Conservation (phyloP, 148 eudicot genomes). For the Drosera capensis region DNA sequence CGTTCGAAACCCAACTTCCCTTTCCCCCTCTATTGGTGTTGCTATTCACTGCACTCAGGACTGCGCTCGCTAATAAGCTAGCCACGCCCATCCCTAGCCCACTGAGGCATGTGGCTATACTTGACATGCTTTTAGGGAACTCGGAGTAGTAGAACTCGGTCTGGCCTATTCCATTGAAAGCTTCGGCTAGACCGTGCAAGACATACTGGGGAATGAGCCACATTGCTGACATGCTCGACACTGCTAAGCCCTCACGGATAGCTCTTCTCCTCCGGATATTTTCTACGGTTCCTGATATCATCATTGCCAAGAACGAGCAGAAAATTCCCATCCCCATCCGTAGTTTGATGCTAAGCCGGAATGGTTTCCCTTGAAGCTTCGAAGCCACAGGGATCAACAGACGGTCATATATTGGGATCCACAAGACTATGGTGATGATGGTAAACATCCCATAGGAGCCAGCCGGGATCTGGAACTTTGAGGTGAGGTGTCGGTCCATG, state of each 20-base stretch:
- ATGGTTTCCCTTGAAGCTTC: constrained; percentile 18
- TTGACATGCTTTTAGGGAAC: constrained; percentile 48
- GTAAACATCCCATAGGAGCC: constrained; percentile 33
- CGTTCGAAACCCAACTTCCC: constrained; percentile 49
- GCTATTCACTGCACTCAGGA: constrained; percentile 21
- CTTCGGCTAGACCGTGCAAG: constrained; percentile 38
- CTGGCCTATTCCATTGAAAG: constrained; percentile 31
- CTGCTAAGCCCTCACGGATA: constrained; percentile 13
- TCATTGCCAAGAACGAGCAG: constrained; percentile 22
- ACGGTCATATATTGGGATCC: constrained; percentile 39
- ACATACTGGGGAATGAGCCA: constrained; percentile 47
- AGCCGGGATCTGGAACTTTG: constrained; percentile 43
- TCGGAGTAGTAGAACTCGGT: constrained; percentile 42
- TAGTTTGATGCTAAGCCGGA: constrained; percentile 13
- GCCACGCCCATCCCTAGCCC: constrained; percentile 21
- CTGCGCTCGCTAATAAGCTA: constrained; percentile 25
- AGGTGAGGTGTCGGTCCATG: constrained; percentile 42
- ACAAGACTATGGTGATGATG: constrained; percentile 22
- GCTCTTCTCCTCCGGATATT: constrained; percentile 21
- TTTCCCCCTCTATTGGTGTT: constrained; percentile 30
- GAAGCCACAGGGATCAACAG: constrained; percentile 36
- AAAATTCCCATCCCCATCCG: constrained; percentile 60
- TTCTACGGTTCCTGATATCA: constrained; percentile 24
- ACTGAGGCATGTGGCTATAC: constrained; percentile 28
- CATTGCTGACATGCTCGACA: constrained; percentile 35